Evolutionary conservation across 352 stramenopile genomes (phyloP), one percentile per base, ranked within the genome.

Genomic region (Elongisporangium senticosum): DNA sequence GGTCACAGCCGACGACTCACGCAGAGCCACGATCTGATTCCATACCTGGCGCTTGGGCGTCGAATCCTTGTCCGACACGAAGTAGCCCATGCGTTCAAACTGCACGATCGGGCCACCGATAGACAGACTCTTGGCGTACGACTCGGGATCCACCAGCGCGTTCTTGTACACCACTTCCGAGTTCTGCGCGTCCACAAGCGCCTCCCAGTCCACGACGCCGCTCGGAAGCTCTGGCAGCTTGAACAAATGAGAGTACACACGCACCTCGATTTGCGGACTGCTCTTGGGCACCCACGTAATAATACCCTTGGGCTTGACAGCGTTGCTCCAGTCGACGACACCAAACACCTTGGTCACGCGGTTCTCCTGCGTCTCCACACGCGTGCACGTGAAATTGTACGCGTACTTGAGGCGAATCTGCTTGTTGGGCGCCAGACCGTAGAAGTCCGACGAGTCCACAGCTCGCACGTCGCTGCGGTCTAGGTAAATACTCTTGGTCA

Each of bases 11-110:
- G 66, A 75, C 26, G 66, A 75, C 65, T 98, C 93, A 61, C 96
- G 97, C 53, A 99, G 80, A 11, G 87, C 89, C 33, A 98, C 96
- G 33, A 97, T 98, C 62, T 98, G 90, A 76, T 99, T 99, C 56
- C 99, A 90, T 19, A 99, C 95, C 62, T 98, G 86, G 54, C 80
- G 86, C 58, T 86, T 88, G 28, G 83, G 61, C 4, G 86, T 96
- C 55, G 95, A 98, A 74, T 99, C 96, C 59, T 92, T 79, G 75
- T 99, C 97, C 8, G 91, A 79, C 33, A 98, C 94, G 79, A 99
- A 99, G 79, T 99, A 99, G 21, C 97, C 97, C 7, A 99, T 75
- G 40, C 97, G 89, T 72, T 99, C 97, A 74, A 99, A 98, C 80
- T 99, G 96, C 61, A 98, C 89, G 22, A 92, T 77, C 15, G 77